phyloP scores from a whole-genome alignment of 2,329 filamentous ascomycete species.

The Nigrospora sphaerica region DNA sequence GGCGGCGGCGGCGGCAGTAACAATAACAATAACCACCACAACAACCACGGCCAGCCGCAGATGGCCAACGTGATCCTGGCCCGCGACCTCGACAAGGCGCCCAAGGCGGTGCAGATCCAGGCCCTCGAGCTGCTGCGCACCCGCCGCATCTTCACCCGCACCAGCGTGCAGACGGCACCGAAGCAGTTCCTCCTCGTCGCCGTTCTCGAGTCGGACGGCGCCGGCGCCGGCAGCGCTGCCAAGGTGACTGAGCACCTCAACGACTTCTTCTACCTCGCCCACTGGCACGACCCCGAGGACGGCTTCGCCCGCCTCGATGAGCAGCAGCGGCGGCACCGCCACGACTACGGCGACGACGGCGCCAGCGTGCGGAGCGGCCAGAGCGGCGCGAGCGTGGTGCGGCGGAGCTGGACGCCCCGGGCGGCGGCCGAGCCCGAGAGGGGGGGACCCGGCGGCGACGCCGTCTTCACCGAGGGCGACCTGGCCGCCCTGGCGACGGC shows the following conservation, averaged over 20 bases:
- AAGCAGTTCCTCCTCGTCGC: slow-evolving; percentile 75
- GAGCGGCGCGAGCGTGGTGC: slow-evolving; percentile 35
- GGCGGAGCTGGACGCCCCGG: slow-evolving; percentile 5
- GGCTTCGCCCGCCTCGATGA: slow-evolving; percentile 73
- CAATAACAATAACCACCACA: slow-evolving; percentile 1
- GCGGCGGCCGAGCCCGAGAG: background rate
- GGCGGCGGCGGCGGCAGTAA: slow-evolving; percentile 3
- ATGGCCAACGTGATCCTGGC: slow-evolving; percentile 82
- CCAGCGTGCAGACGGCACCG: slow-evolving; percentile 65
- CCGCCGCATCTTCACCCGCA: slow-evolving; percentile 69
- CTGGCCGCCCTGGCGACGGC: slow-evolving; percentile 55
- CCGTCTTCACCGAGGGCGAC: slow-evolving; percentile 29
- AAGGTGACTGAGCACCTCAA: slow-evolving; percentile 56
- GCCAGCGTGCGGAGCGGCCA: slow-evolving; percentile 15
- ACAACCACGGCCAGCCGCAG: background rate
- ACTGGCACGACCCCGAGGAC: slow-evolving; percentile 69
- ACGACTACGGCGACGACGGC: slow-evolving; percentile 10
- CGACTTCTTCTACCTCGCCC: slow-evolving; percentile 81
- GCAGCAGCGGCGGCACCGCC: slow-evolving; percentile 22
- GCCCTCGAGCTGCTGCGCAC: slow-evolving; percentile 71
- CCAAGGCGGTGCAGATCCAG: slow-evolving; percentile 76
- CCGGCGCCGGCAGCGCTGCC: slow-evolving; percentile 35
- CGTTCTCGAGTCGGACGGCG: slow-evolving; percentile 42
- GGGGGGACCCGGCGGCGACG: background rate
- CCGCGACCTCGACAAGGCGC: slow-evolving; percentile 68